These are phyloP conservation scores for Vigna angularis DNA, from an alignment of 306 rosid genomes.

Conservation along the genomic window DNA sequence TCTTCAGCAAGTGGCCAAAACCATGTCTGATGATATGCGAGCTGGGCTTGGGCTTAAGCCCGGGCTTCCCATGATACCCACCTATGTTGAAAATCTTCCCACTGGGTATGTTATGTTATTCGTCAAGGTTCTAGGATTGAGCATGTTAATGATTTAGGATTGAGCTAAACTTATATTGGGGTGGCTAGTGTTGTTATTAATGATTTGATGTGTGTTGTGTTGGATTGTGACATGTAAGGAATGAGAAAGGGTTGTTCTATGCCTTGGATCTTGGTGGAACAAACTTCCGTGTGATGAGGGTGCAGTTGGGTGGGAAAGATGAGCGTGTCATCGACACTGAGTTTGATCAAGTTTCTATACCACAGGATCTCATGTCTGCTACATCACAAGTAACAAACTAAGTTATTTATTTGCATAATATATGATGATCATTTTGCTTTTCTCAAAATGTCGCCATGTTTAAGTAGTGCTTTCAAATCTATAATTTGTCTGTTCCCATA, in stretches of 20 bases:
- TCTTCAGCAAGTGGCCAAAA: conserved; percentile 70
- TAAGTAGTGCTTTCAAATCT: background rate
- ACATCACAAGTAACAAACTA: conserved; percentile 63
- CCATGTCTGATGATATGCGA: conserved; percentile 74
- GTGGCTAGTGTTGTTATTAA: background rate
- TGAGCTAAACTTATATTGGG: too few species aligned
- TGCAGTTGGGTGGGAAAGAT: conserved; percentile 81
- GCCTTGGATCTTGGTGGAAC: conserved; percentile 98
- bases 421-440: too few species aligned
- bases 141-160: too few species aligned
- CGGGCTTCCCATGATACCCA: conserved; percentile 89
- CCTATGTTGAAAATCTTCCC: conserved; percentile 79
- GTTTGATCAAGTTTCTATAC: conserved; percentile 81
- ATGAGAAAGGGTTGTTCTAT: conserved; percentile 88
- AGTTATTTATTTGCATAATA: too few species aligned
- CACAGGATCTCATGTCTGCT: conserved; percentile 75
- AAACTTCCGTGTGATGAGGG: conserved; percentile 86
- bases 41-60: conserved; percentile 67
- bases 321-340: conserved; percentile 78
- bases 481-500: background rate
- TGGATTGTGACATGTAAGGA: conserved; percentile 51
- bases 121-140: too few species aligned
- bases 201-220: background rate
- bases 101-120: conserved; percentile 61
- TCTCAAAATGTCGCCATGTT: too few species aligned